These are phyloP conservation scores for Acacia crassicarpa DNA, from an alignment of 306 rosid species.

Conservation along the genomic window DNA sequence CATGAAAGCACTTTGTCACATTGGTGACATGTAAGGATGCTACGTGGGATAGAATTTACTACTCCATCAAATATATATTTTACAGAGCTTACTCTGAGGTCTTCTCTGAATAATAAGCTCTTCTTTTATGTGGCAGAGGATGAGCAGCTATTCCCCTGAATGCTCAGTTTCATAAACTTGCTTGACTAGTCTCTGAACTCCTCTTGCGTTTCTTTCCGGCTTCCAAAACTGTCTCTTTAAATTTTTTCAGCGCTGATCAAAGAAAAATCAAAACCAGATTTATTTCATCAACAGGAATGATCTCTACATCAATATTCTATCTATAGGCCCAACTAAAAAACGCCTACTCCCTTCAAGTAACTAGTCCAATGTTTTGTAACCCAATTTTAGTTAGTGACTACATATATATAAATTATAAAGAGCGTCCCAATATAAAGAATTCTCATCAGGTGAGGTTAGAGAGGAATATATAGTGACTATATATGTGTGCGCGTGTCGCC, in stretches of 20 bases:
- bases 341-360: not conserved
- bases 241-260: conserved; percentile 59
- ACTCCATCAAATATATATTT: not conserved
- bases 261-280: not conserved
- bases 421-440: no score
- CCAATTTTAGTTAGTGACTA: not conserved
- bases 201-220: conserved; percentile 53
- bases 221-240: conserved; percentile 57
- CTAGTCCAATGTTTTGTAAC: not conserved
- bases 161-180: conserved; percentile 17
- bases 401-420: no score
- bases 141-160: conserved; percentile 23
- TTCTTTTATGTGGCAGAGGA: conserved; percentile 1
- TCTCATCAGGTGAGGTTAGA: no score
- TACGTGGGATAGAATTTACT: not conserved
- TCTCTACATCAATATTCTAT: not conserved
- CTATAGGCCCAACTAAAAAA: not conserved
- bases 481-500: not conserved
- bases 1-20: not conserved
- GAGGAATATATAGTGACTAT: no score
- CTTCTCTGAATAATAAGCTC: conserved; percentile 1
- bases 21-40: not conserved
- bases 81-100: not conserved
- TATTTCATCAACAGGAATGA: not conserved
- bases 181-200: conserved; percentile 36